Conservation (phyloP, 2,329 filamentous ascomycete genomes). For the Sporothrix protearum region DNA sequence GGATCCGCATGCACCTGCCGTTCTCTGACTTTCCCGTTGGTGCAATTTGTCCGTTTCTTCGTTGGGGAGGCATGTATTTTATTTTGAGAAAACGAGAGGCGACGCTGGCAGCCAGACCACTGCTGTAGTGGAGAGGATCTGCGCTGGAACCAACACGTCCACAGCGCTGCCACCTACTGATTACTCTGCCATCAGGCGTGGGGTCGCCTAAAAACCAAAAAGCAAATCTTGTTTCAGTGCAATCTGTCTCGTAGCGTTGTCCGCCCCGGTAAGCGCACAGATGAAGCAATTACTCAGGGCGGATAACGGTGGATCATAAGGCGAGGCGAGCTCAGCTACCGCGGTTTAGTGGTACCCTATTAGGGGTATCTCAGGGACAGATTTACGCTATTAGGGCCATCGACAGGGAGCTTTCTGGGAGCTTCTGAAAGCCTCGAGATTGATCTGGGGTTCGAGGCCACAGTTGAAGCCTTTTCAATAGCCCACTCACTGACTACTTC, state of each 20-base stretch:
- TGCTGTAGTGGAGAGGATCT: constrained; percentile 13
- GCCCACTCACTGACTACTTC: too few species aligned
- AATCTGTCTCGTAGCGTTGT: neutral
- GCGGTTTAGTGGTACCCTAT: constrained; percentile 4
- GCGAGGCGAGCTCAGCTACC: neutral
- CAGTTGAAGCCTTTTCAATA: neutral
- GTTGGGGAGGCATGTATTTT: neutral
- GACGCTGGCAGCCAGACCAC: neutral
- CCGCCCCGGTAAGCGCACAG: neutral
- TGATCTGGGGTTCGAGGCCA: neutral
- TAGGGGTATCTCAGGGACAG: neutral
- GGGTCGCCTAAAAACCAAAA: constrained; percentile 1
- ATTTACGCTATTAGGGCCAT: neutral
- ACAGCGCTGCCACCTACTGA: neutral
- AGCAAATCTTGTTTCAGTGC: constrained; percentile 1
- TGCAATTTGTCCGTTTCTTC: neutral
- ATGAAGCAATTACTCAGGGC: neutral
- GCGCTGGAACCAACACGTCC: neutral
- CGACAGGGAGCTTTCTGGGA: neutral
- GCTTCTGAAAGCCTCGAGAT: neutral
- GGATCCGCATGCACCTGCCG: constrained; percentile 2
- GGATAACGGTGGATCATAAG: neutral
- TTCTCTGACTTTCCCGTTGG: neutral
- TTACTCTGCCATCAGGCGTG: neutral
- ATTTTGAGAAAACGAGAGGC: neutral